These are phyloP conservation scores for Pleodorina starrii DNA, from an alignment of 139 green algal genomes.

Conservation along the genomic window DNA sequence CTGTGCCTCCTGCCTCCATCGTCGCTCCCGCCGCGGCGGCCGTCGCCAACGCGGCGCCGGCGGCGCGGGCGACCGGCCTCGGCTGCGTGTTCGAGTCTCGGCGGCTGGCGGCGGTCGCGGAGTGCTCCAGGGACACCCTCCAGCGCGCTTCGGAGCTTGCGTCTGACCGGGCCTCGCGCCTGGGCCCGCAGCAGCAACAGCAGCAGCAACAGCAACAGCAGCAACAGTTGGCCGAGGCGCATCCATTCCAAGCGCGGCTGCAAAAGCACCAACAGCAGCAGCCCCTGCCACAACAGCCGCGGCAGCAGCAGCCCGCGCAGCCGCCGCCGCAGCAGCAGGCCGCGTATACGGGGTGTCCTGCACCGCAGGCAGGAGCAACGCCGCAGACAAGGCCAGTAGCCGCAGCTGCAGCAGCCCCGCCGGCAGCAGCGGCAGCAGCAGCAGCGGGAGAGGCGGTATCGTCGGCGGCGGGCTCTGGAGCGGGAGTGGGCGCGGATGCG, in stretches of 20 bases:
- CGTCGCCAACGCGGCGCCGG: no score
- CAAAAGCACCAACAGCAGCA: not conserved
- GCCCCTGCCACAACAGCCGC: not conserved
- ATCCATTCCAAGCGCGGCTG: no score
- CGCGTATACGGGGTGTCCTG: no score
- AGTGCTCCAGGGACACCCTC: not conserved
- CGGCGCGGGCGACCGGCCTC: no score
- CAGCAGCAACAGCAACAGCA: not conserved
- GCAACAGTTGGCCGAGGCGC: not conserved
- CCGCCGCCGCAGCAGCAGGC: not conserved
- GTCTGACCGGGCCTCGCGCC: conserved; percentile 1
- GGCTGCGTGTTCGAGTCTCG: not conserved
- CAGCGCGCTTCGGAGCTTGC: conserved; percentile 18
- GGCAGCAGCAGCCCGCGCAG: not conserved
- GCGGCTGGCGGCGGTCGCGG: not conserved
- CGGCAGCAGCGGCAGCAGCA: no score
- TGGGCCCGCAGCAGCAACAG: not conserved
- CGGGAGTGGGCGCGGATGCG: no score
- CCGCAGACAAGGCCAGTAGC: no score
- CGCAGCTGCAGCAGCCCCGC: not conserved
- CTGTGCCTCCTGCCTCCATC: no score
- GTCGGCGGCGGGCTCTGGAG: no score
- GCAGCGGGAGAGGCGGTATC: no score
- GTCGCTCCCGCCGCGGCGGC: no score
- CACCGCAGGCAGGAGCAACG: no score